Evolutionary conservation across 2,329 filamentous ascomycete genomes (phyloP), one percentile per base, ranked within the genome.

Genomic region (Botrytis hyacinthi): DNA sequence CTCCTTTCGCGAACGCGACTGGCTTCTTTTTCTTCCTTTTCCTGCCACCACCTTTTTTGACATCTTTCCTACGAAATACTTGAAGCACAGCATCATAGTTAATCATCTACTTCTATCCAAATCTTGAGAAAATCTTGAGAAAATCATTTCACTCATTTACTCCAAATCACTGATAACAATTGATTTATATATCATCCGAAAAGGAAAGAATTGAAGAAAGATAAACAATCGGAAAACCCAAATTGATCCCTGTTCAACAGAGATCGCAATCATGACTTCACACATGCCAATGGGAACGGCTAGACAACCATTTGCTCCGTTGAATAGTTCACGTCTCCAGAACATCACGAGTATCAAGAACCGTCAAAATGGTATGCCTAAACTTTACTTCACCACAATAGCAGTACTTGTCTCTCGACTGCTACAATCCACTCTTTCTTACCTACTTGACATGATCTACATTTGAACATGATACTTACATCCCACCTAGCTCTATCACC

Each of bases 331-430:
- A 73, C 89, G 93, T 77, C 86, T 95, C 40, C 91, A 93, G 82
- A 89, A 86, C 76, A 85, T 95, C 78, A 91, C 90, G 40, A 93
- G 90, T 83, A 83, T 91, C 69, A 95, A 94, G 86, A 95, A 95
- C 82, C 87, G 90, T 82, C 92, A 95, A 81, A 91, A 91, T 85
- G 87, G 89, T 91, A 87, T 78, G 77, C 74, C 68, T 32, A 73
- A 26, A 4, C 32, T 71, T n/a, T 48, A 60, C 44, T 70, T 66
- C 71, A 7, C 70, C 60, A 57, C 22, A 57, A 70, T 51, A 32
- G 20, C 46, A 29, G 57, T 42, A 40, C 20, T 48, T 72, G n/a
- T 37, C 65, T 59, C 61, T 20, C 44, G 8, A 32, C 71, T 59
- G 40, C 9, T 68, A 7, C 22, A 48, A 37, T 40, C 18, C 46